Evolutionary conservation across 441 rosid species (phyloP).

Genomic region (Lepidium campestre): DNA sequence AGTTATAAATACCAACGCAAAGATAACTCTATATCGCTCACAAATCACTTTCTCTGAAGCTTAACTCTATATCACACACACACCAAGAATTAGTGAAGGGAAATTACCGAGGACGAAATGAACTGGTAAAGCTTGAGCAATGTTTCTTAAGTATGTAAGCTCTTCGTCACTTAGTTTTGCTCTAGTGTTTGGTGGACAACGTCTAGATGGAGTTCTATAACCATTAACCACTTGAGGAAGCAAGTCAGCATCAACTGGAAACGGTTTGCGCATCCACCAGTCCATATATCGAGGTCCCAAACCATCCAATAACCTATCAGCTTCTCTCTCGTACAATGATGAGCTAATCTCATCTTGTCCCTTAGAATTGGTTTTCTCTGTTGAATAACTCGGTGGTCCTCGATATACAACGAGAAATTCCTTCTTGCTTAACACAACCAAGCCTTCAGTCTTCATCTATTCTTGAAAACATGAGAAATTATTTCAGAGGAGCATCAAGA

Average conservation of each 20-base stretch:
- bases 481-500: neutral
- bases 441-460: constrained; percentile 84
- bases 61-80: neutral
- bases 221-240: constrained; percentile 67
- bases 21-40: neutral
- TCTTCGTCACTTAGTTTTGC: constrained; percentile 53
- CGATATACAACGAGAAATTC: constrained; percentile 51
- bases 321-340: constrained; percentile 75
- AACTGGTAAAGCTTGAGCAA: constrained; percentile 69
- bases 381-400: constrained; percentile 31
- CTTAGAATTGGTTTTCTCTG: neutral
- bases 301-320: constrained; percentile 76
- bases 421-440: constrained; percentile 71
- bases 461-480: constrained; percentile 1
- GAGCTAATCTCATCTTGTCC: constrained; percentile 21
- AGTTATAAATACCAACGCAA: neutral
- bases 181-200: constrained; percentile 52
- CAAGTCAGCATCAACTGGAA: constrained; percentile 84
- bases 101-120: constrained; percentile 82
- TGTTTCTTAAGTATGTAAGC: constrained; percentile 66
- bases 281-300: constrained; percentile 81
- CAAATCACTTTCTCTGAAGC: neutral
- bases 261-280: constrained; percentile 93
- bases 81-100: neutral
- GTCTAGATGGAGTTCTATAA: constrained; percentile 61